These are phyloP conservation scores for Beta macrorhiza DNA, from an alignment of 179 eudicot genomes.

Conservation along the genomic window DNA sequence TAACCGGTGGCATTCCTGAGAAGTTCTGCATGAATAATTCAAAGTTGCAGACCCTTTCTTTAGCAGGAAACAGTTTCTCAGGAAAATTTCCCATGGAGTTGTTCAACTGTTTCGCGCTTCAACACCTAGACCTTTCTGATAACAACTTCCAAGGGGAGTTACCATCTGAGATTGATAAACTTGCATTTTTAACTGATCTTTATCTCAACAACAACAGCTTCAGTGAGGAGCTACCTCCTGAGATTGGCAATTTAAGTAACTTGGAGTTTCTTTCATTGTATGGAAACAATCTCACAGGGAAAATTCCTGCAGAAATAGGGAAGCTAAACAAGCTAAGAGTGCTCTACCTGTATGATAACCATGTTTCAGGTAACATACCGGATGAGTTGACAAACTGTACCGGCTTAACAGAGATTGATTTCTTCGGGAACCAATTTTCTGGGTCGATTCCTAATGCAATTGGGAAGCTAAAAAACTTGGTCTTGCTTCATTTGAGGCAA, in stretches of 20 bases:
- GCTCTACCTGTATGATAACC: constrained; percentile 79
- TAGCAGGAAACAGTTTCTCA: constrained; percentile 53
- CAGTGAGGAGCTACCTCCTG: constrained; percentile 56
- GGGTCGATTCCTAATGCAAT: constrained; percentile 69
- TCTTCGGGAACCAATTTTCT: constrained; percentile 68
- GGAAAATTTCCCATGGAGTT: constrained; percentile 60
- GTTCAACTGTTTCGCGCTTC: constrained; percentile 55
- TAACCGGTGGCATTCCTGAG: constrained; percentile 47
- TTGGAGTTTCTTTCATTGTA: constrained; percentile 52
- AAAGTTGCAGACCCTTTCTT: constrained; percentile 42
- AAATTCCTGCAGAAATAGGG: constrained; percentile 64
- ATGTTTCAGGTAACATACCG: constrained; percentile 69
- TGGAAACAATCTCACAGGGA: constrained; percentile 63
- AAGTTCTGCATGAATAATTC: constrained; percentile 47
- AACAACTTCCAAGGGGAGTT: constrained; percentile 57
- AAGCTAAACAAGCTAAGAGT: constrained; percentile 52
- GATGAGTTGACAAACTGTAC: constrained; percentile 70
- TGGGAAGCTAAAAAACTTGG: constrained; percentile 64
- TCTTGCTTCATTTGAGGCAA: constrained; percentile 74
- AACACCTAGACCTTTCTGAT: constrained; percentile 65
- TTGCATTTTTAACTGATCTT: constrained; percentile 69
- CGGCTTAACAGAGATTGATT: constrained; percentile 62
- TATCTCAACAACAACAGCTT: constrained; percentile 83
- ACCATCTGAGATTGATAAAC: constrained; percentile 51
- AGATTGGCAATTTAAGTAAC: constrained; percentile 70